Percentiles rank a stretch among this genome's conserved stretches.
phyloP scores from a whole-genome alignment of 225 moss, liverwort and hornwort genomes.

The Rhytidiadelphus loreus region DNA sequence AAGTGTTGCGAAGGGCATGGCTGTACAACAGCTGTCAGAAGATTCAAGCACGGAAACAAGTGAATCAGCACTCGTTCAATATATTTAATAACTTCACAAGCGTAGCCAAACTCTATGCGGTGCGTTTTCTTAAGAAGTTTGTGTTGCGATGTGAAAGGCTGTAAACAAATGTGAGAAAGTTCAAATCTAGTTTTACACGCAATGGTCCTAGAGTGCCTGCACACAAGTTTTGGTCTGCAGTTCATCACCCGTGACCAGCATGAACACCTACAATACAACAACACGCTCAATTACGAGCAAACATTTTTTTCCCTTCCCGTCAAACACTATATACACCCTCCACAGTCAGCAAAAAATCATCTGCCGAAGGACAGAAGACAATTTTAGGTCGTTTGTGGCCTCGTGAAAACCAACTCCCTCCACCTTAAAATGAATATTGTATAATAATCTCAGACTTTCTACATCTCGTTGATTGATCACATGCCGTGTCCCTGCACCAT shows the following conservation, averaged over 20 bases:
- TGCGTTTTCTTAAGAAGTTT: not conserved
- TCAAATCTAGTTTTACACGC: not conserved
- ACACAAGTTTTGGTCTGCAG: not conserved
- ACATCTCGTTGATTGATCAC: not conserved
- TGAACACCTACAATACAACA: not conserved
- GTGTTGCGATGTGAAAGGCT: not conserved
- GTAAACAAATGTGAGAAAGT: not conserved
- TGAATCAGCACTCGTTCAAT: not conserved
- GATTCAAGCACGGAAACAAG: not conserved
- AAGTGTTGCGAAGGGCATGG: not conserved
- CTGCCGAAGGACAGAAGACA: not conserved
- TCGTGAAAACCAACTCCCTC: not conserved
- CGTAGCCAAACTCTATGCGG: not conserved
- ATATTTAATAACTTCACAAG: not conserved
- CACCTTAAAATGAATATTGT: not conserved
- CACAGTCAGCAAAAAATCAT: not conserved
- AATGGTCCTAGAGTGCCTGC: not conserved
- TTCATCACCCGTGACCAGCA: not conserved
- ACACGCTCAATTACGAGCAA: not conserved
- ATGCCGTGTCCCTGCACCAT: conserved; percentile 60
- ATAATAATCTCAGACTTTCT: not conserved
- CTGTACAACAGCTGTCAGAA: not conserved
- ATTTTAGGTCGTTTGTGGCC: not conserved
- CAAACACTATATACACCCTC: conserved; percentile 3
- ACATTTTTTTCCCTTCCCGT: not conserved